These are phyloP conservation scores for Linderina pennispora DNA, from an alignment of 192 early-diverging fungal genomes.

Conservation along the genomic window DNA sequence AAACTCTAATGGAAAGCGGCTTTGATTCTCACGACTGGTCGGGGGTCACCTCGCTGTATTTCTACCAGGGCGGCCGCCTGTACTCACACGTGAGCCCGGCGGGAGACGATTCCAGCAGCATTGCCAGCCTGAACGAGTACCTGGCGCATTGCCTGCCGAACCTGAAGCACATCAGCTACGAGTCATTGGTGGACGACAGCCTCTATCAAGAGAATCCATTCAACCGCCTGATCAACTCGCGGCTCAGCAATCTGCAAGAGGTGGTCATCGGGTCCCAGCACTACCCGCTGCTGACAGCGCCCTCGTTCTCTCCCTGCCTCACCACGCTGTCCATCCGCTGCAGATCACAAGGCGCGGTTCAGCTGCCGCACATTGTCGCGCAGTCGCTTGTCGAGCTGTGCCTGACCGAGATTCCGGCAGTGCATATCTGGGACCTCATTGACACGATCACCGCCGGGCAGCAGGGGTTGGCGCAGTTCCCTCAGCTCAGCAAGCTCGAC, in stretches of 20 bases:
- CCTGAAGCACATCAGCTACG: background rate
- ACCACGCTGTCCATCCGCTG: background rate
- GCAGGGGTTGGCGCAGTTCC: background rate
- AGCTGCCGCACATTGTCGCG: background rate
- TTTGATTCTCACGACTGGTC: background rate
- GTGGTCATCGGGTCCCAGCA: background rate
- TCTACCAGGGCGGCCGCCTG: background rate
- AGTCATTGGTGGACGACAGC: background rate
- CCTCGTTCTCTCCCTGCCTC: background rate
- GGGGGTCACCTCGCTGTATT: background rate
- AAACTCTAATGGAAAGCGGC: background rate
- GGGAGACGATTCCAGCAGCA: background rate
- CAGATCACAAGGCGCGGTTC: background rate
- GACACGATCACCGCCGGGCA: background rate
- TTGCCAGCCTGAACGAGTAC: background rate
- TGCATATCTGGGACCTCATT: background rate
- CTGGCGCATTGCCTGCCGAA: background rate
- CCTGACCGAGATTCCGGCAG: background rate
- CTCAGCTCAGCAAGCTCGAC: background rate
- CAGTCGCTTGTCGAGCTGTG: background rate
- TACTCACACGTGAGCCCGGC: background rate
- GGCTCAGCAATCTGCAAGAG: background rate
- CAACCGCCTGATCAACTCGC: background rate
- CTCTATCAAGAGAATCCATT: background rate
- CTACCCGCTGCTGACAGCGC: background rate